Evolutionary conservation across 1,139 yeast genomes (phyloP).

Genomic region (Trichomonascaceae sp.): DNA sequence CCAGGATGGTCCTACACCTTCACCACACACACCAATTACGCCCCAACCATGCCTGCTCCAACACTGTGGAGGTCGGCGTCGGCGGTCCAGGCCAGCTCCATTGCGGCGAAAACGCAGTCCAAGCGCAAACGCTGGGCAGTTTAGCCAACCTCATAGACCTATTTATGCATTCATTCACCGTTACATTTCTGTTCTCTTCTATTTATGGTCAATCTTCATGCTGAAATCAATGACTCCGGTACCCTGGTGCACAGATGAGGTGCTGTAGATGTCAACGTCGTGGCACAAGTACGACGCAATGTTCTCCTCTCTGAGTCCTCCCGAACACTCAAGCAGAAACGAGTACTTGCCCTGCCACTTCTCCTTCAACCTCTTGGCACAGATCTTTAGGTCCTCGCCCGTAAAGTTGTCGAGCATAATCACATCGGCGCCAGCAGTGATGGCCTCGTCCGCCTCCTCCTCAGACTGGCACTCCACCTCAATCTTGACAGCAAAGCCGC

Average conservation of each 20-base stretch:
- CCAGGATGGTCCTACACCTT: slow-evolving; percentile 73
- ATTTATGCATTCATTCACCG: background rate
- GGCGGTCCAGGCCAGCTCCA: slow-evolving; percentile 10
- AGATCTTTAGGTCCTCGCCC: slow-evolving; percentile 50
- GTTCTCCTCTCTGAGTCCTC: slow-evolving; percentile 70
- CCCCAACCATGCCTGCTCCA: slow-evolving; percentile 24
- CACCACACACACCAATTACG: slow-evolving; percentile 51
- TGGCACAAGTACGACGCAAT: slow-evolving; percentile 53
- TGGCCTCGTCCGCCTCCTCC: slow-evolving; percentile 82
- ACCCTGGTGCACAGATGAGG: slow-evolving; percentile 92
- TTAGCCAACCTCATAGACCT: background rate
- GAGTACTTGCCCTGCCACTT: slow-evolving; percentile 37
- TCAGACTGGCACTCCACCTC: slow-evolving; percentile 86
- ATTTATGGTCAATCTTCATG: slow-evolving; percentile 46
- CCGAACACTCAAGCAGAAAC: slow-evolving; percentile 78
- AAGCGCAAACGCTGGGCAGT: slow-evolving; percentile 8
- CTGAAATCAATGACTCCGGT: slow-evolving; percentile 70
- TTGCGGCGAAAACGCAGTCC: slow-evolving; percentile 5
- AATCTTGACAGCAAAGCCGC: slow-evolving; percentile 82
- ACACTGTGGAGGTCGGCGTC: slow-evolving; percentile 17
- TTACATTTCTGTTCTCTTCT: background rate
- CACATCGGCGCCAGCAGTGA: slow-evolving; percentile 89
- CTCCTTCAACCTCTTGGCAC: slow-evolving; percentile 49
- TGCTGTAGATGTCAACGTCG: slow-evolving; percentile 80
- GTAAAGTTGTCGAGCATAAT: slow-evolving; percentile 87